A percentile compares a stretch with the other conserved stretches of the same genome.
These are phyloP conservation scores for Guadua angustifolia DNA, from an alignment of 176 grass and related monocot species.

Conservation along the genomic window DNA sequence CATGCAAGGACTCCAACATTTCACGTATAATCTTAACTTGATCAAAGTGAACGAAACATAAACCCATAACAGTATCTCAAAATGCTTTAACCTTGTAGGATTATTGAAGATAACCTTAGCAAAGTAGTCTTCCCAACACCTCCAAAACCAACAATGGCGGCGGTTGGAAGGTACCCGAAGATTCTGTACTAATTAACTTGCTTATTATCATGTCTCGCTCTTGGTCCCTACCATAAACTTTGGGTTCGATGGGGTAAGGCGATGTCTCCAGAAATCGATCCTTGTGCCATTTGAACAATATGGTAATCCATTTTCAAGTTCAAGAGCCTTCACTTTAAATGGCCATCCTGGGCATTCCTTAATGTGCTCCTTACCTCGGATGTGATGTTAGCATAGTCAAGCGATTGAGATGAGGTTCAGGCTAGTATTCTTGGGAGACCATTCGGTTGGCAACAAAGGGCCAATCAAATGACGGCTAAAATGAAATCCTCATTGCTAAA, in stretches of 20 bases:
- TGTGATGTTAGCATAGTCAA: not conserved
- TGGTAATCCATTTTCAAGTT: too few relatives aligned
- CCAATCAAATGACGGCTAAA: not conserved
- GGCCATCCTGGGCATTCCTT: not conserved
- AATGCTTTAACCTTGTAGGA: not conserved
- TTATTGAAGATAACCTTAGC: constrained; percentile 36
- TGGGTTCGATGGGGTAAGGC: too few relatives aligned
- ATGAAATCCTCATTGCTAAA: not conserved
- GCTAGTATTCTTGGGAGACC: not conserved
- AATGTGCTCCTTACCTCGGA: not conserved
- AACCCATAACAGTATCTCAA: constrained; percentile 39
- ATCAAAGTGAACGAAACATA: constrained; percentile 49
- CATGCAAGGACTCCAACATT: constrained; percentile 29
- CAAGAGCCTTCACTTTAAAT: too few relatives aligned
- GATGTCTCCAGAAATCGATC: too few relatives aligned
- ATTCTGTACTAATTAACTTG: too few relatives aligned
- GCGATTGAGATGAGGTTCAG: not conserved
- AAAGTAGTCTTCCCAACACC: too few relatives aligned
- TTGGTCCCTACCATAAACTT: too few relatives aligned
- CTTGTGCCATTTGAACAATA: too few relatives aligned
- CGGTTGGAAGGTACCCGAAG: too few relatives aligned
- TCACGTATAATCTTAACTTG: constrained; percentile 21
- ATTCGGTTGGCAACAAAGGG: not conserved
- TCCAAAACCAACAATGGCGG: too few relatives aligned
- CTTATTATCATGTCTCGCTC: too few relatives aligned